Evolutionary conservation across 768 basidiomycete genomes (phyloP).

Genomic region (Cyclocybe cylindracea): DNA sequence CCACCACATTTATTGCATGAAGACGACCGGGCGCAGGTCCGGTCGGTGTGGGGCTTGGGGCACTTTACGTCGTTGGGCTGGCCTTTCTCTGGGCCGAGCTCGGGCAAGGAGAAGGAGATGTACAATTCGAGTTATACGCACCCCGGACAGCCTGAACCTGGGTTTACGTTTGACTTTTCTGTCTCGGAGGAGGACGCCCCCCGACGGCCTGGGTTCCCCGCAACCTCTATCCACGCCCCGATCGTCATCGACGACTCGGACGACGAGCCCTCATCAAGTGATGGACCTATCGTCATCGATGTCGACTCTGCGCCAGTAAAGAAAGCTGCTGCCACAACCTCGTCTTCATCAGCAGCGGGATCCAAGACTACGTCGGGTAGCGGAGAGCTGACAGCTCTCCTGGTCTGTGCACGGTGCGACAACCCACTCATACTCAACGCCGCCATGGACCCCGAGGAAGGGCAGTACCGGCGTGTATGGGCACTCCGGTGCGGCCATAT

Average conservation of each 20-base stretch:
- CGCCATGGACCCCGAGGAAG: conserved; percentile 47
- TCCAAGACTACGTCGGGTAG: conserved; percentile 3
- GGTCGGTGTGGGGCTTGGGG: too few species aligned
- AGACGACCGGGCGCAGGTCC: too few species aligned
- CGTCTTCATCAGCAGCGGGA: conserved; percentile 5
- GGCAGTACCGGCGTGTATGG: conserved; percentile 57
- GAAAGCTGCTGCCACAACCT: not conserved
- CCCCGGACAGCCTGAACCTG: conserved; percentile 51
- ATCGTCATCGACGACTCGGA: conserved; percentile 52
- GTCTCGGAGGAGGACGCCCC: conserved; percentile 21
- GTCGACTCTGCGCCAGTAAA: conserved; percentile 22
- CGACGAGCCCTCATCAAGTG: not conserved
- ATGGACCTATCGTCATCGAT: conserved; percentile 39
- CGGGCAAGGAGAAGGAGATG: conserved; percentile 28
- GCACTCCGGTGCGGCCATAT: conserved; percentile 76
- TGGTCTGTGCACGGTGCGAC: conserved; percentile 69
- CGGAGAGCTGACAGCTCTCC: conserved; percentile 36
- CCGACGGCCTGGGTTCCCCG: conserved; percentile 22
- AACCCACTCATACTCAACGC: conserved; percentile 62
- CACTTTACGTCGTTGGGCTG: too few species aligned
- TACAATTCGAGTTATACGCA: conserved; percentile 70
- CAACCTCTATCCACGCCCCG: conserved; percentile 35
- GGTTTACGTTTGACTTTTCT: conserved; percentile 69
- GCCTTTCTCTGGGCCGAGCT: too few species aligned
- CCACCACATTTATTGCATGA: too few species aligned